Evolutionary conservation across 1,139 yeast genomes (phyloP), one percentile per base, ranked within the genome.

Genomic region (Scheffersomyces quercinus): DNA sequence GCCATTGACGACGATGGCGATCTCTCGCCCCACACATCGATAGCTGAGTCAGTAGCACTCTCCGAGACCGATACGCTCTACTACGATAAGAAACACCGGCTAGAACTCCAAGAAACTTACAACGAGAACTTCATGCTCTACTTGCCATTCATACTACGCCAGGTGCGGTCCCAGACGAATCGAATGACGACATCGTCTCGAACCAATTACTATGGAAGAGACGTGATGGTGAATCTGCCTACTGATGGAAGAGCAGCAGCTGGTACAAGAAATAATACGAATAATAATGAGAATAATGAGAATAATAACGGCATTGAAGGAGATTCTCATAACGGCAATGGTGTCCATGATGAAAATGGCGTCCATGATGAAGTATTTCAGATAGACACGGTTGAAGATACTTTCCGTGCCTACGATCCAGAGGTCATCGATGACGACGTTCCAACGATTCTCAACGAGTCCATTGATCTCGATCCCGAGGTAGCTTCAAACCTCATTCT

Each of bases 111-210:
- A 50, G 64, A 59, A 0, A 56, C 66, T 1, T 74, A 58, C 48
- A 57, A 55, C 33, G 76, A 68, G 14, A 74, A 74, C 47, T 72
- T 67, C 50, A 64, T 70, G 24, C 51, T 55, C 29, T 74, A 72
- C 49, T 50, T 68, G 9, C 79, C 79, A 1, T 74, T 55, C 52
- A 49, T 72, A 7, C 40, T 69, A 15, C 53, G 75, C 33, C 55
- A 65, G 33, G 41, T 60, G 47, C 49, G 75, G 32, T 20, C 11
- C 11, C 11, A 13, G 7, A 20, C 15, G n/a, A 13, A 30, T 12
- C 13, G 20, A 15, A 31, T 11, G 24, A 31, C 35, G n/a, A 24
- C 24, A 1, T 14, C 24, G 24, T 31, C 15, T 20, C 15, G 20
- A 5, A 14, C 35, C 15, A 20, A 15, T 9, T 15, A 31, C 15